Percentiles rank a stretch among this genome's conserved stretches.
These are phyloP conservation scores for Mucuna pruriens DNA, from an alignment of 306 rosid genomes.

Conservation along the genomic window DNA sequence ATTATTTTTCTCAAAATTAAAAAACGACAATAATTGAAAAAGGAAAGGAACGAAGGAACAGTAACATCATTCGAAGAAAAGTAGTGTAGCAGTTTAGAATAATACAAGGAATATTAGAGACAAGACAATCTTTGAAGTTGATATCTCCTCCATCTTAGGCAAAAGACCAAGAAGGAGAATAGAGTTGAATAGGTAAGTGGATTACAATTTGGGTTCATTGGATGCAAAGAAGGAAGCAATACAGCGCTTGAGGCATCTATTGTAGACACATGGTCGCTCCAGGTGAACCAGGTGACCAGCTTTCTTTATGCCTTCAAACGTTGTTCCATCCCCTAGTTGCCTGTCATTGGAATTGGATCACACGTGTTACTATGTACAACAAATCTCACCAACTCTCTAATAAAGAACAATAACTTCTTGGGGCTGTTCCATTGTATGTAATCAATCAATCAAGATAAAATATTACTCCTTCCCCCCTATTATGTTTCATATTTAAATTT, in stretches of 20 bases:
- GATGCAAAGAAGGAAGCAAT: conserved; percentile 36
- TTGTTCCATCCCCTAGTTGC: conserved; percentile 62
- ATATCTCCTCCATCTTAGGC: background rate
- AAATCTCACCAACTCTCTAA: background rate
- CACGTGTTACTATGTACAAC: background rate
- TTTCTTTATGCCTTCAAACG: conserved; percentile 62
- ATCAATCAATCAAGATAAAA: no score
- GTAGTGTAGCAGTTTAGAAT: background rate
- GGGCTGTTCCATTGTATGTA: no score
- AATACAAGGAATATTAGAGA: conserved; percentile 10
- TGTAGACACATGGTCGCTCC: conserved; percentile 67
- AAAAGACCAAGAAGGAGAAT: background rate
- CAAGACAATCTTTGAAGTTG: background rate
- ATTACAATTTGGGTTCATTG: conserved; percentile 1
- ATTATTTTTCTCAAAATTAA: background rate
- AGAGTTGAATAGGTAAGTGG: background rate
- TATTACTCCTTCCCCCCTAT: no score
- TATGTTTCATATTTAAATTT: no score
- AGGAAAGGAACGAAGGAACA: background rate
- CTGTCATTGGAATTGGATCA: conserved; percentile 34
- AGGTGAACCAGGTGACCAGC: conserved; percentile 87
- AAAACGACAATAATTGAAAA: background rate
- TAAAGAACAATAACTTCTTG: background rate
- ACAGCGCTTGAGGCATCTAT: conserved; percentile 44
- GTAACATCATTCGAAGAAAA: background rate